A percentile compares a stretch with the other conserved stretches of the same genome.
Evolutionary conservation across 2,329 filamentous ascomycete species (phyloP).

Genomic region (Trichoderma afroharzianum): DNA sequence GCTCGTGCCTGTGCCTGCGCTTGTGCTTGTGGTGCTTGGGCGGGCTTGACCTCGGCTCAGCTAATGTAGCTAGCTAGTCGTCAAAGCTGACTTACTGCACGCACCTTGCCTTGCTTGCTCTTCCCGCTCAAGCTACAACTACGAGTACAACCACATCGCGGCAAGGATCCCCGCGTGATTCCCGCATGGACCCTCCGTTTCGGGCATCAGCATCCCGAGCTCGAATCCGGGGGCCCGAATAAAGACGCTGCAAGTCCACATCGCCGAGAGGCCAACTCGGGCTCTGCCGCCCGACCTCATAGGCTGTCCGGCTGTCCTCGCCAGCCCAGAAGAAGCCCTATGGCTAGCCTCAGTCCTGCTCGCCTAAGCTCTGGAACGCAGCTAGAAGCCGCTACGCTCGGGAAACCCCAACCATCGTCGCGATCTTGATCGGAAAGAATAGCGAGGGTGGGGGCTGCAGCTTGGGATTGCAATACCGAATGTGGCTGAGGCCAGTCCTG

Average conservation of each 20-base stretch:
- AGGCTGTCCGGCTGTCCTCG: background rate
- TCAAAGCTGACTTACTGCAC: background rate
- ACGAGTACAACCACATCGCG: background rate
- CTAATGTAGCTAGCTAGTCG: background rate
- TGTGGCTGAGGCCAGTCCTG: background rate
- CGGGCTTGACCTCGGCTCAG: background rate
- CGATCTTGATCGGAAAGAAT: slow-evolving; percentile 19
- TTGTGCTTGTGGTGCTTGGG: background rate
- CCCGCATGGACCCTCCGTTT: background rate
- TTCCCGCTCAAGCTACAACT: background rate
- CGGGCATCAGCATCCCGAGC: slow-evolving; percentile 11
- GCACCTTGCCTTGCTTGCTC: background rate
- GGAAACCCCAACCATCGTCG: background rate
- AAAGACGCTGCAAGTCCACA: background rate
- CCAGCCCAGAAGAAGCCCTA: background rate
- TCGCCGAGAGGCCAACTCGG: background rate
- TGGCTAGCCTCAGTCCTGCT: background rate
- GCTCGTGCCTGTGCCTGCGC: background rate
- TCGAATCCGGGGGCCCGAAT: background rate
- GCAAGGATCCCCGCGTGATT: background rate
- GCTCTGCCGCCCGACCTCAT: background rate
- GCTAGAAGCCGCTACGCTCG: slow-evolving; percentile 16
- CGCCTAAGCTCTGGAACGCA: slow-evolving; percentile 6
- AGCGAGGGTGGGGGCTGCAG: slow-evolving; percentile 15
- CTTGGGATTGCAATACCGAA: slow-evolving; percentile 18